Percentiles rank a stretch among this genome's conserved stretches.
Conservation (phyloP, 768 basidiomycete genomes). For the Trametes meyenii region DNA sequence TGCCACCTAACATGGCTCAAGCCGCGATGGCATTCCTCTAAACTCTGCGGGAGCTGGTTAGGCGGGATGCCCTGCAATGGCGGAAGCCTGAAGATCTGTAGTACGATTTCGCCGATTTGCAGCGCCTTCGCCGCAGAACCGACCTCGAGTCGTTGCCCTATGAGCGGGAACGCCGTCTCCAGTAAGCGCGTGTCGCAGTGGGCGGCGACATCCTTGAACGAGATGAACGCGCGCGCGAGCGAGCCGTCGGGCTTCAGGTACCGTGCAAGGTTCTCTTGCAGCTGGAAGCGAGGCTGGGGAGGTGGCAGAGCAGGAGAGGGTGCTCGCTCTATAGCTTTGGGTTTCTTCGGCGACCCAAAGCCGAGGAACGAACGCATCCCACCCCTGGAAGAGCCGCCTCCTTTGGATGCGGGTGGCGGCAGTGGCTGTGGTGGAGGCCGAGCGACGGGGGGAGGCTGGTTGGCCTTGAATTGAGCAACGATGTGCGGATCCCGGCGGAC, state of each 20-base stretch:
- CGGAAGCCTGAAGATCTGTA: constrained; percentile 91
- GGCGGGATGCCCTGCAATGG: constrained; percentile 81
- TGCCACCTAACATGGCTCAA: constrained; percentile 92
- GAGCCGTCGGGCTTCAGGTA: constrained; percentile 87
- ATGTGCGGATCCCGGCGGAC: constrained; percentile 87
- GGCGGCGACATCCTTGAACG: constrained; percentile 83
- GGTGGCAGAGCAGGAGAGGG: constrained; percentile 39
- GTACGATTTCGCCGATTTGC: constrained; percentile 83
- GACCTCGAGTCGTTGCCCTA: constrained; percentile 68
- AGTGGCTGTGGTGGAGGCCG: constrained; percentile 40
- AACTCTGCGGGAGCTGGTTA: constrained; percentile 82
- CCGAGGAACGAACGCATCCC: constrained; percentile 79
- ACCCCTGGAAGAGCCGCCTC: constrained; percentile 40
- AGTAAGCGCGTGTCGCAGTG: constrained; percentile 86
- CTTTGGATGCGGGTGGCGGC: constrained; percentile 55
- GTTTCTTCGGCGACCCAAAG: constrained; percentile 66
- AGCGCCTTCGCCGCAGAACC: constrained; percentile 61
- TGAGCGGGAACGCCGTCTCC: constrained; percentile 80
- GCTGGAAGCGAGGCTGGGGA: constrained; percentile 41
- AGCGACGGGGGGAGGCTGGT: constrained; percentile 46
- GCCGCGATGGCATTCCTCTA: constrained; percentile 91
- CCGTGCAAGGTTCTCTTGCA: constrained; percentile 77
- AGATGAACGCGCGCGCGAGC: constrained; percentile 83
- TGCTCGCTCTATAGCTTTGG: constrained; percentile 38
- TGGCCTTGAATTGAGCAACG: constrained; percentile 71